Evolutionary conservation across 495 filamentous ascomycete genomes (phyloP), one percentile per base, ranked within the genome.

Genomic region (Astrothelium macrocarpum): DNA sequence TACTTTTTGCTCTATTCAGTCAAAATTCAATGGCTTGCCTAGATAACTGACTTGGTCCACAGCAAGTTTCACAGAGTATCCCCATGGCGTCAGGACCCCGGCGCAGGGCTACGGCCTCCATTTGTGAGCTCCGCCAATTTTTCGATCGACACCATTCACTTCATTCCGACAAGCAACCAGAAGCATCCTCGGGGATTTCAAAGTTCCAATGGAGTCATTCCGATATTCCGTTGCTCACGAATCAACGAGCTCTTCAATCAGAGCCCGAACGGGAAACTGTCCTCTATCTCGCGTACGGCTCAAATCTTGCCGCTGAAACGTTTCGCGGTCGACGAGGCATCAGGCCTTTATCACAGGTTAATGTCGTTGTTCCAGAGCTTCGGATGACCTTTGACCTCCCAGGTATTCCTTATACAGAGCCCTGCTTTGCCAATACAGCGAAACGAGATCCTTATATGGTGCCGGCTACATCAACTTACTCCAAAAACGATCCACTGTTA

Each of bases 281-380:
- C 59, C 81, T 96, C 53, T 98, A 97, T 77, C 84, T 98, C 12
- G 94, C 94, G 43, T 98, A 98, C 68, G 94, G 94, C 66, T 95
- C 91, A 59, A 98, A 97, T 72, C 82, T 98, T 62, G 81, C 77
- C 60, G 79, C 85, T 20, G 72, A 86, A 69, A 91, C 87, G 0
- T 96, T 97, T 73, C 80, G 83, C 31, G 89, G 87, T 56, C 75
- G 67, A 32, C 85, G 91, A 14, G 87, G 86, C 65, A 91, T 97
- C 71, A 82, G 80, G 9, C 94, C 94, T 0, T 71, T 97, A 11
- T 88, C 87, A 53, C 79, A 86, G 63, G 72, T 92, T 67, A 87
- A 89, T 70, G 94, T 96, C 20, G 80, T 85, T 4, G 90, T 91
- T 18, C 94, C 94, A 0, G 77, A 80, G 2, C 82, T 97, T 23